Evolutionary conservation across 352 stramenopile species (phyloP).

Genomic region (Phytopythium helicoides): DNA sequence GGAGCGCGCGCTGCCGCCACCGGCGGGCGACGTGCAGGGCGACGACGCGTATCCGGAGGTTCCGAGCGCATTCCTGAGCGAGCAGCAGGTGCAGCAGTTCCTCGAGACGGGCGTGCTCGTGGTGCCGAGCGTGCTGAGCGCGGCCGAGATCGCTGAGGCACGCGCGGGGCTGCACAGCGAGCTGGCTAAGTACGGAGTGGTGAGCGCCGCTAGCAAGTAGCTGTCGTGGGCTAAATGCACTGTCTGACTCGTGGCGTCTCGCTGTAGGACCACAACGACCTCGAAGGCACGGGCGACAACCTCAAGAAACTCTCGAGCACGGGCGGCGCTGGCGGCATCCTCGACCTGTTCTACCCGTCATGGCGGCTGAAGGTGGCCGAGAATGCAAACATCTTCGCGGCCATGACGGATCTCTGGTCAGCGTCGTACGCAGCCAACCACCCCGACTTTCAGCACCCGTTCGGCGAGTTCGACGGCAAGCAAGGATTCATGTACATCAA

Average conservation of each 20-base stretch:
- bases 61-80: slow-evolving; percentile 29
- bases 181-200: slow-evolving; percentile 69
- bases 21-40: slow-evolving; percentile 12
- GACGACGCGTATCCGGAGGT: slow-evolving; percentile 20
- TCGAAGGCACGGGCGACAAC: slow-evolving; percentile 57
- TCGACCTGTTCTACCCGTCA: slow-evolving; percentile 89
- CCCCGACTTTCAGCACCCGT: slow-evolving; percentile 63
- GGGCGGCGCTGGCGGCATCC: slow-evolving; percentile 80
- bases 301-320: slow-evolving; percentile 86
- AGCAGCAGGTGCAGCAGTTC: slow-evolving; percentile 67
- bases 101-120: slow-evolving; percentile 65
- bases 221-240: no score
- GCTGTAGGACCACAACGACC: slow-evolving; percentile 58
- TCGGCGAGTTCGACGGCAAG: slow-evolving; percentile 65
- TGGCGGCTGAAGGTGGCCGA: slow-evolving; percentile 83
- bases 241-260: no score
- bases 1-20: not conserved
- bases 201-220: no score
- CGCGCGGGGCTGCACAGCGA: slow-evolving; percentile 58
- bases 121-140: slow-evolving; percentile 64
- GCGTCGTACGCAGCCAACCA: slow-evolving; percentile 71
- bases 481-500: slow-evolving; percentile 89
- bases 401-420: slow-evolving; percentile 80
- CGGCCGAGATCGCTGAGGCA: slow-evolving; percentile 51
- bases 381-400: slow-evolving; percentile 66